Evolutionary conservation across 257 asterid genomes (phyloP), one percentile per base, ranked within the genome.

Genomic region (Scutellaria minor): DNA sequence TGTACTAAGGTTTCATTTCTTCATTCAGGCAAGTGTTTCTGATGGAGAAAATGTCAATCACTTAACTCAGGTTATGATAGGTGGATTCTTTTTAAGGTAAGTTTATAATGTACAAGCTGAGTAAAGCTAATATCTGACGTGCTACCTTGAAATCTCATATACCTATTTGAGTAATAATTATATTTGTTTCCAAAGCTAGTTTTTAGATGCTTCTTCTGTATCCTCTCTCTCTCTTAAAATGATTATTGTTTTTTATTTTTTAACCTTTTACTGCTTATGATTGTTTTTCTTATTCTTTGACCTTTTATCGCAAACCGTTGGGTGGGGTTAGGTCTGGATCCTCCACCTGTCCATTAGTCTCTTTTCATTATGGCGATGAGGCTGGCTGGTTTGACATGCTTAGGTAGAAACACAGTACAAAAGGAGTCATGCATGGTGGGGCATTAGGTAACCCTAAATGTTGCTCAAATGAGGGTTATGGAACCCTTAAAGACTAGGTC

Each of bases 1-100:
- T 45, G 10, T 67, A 52, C 75, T 75, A 60, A 77, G 56, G 53
- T 78, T 75, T 75, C 37, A 73, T 64, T 72, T 83, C 59, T 74
- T 63, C 73, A 20, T 78, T 87, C 88, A 92, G 98, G 86, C 91
- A 41, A 95, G 98, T 72, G 87, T 90, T 57, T 86, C 97, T 67
- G 96, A 88, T 79, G 98, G 98, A 77, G 94, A 83, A 81, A 80
- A 74, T 68, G 83, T 87, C 78, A 92, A 86, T 74, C 82, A 76
- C 84, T 82, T 95, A 85, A 92, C 92, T 46, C 82, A 77, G 77
- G 89, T 95, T 80, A 77, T 88, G 91, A 77, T 90, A 39, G 93
- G 96, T 64, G 97, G 97, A 55, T 73, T 92, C 12, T 90, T 95
- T 83, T 82, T 95, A 80, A 92, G 99, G 99, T 88, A 76, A 72